A percentile compares a stretch with the other conserved stretches of the same genome.
Conservation (phyloP, 176 grass and related monocot species). For the Hsuehochloa calcarea region DNA sequence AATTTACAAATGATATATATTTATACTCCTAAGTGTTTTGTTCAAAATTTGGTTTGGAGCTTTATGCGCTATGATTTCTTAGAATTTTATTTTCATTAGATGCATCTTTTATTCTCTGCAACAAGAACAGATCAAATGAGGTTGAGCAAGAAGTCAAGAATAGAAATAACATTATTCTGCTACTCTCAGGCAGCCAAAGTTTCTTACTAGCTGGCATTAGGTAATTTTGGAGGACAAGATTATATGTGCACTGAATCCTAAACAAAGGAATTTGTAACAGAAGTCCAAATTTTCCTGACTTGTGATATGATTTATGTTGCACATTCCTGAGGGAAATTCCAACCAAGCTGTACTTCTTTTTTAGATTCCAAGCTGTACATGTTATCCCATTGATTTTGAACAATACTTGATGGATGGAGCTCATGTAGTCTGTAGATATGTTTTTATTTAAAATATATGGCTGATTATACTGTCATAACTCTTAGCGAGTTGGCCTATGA, state of each 20-base stretch:
- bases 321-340: not conserved
- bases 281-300: not conserved
- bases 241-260: not conserved
- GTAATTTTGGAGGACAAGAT: not conserved
- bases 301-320: constrained; percentile 1
- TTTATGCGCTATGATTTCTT: not conserved
- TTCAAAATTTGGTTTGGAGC: not conserved
- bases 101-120: not conserved
- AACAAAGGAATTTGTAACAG: not conserved
- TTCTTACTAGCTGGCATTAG: not conserved
- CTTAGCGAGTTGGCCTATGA: not conserved
- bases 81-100: no score
- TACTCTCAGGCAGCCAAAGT: not conserved
- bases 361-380: not conserved
- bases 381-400: not conserved
- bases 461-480: not conserved
- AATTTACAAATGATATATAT: not conserved
- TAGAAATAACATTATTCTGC: not conserved
- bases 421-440: not conserved
- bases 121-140: not conserved
- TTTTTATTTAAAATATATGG: not conserved
- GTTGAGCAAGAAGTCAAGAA: not conserved
- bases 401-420: not conserved
- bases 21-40: not conserved
- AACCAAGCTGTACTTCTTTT: not conserved